Conservation (phyloP, 768 basidiomycete species). For the Hemileccinum impolitum region DNA sequence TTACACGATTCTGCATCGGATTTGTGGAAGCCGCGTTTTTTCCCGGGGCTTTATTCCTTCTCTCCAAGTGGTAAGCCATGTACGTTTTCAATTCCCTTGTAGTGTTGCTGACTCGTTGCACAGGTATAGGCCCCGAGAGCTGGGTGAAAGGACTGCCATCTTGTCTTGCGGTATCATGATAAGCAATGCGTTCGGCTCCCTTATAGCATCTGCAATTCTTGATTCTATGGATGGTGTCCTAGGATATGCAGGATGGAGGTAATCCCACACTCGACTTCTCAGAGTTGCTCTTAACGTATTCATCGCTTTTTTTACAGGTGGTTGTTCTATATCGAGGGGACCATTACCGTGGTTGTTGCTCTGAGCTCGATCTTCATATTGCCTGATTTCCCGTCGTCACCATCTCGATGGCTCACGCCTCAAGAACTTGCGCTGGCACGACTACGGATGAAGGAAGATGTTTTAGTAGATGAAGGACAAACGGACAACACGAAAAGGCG, state of each 20-base stretch:
- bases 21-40: conserved; percentile 72
- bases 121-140: conserved; percentile 69
- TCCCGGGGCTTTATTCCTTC: conserved; percentile 52
- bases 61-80: conserved; percentile 34
- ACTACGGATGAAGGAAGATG: conserved; percentile 64
- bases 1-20: conserved; percentile 75
- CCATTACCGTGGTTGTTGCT: conserved; percentile 49
- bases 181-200: conserved; percentile 77
- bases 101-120: conserved; percentile 44
- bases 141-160: conserved; percentile 65
- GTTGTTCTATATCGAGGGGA: conserved; percentile 70
- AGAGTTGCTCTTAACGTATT: neutral
- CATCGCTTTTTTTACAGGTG: conserved; percentile 42
- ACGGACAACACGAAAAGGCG: conserved; percentile 32
- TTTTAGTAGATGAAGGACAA: conserved; percentile 48
- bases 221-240: conserved; percentile 65
- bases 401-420: conserved; percentile 55
- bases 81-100: neutral
- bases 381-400: conserved; percentile 71
- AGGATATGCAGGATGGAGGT: conserved; percentile 74
- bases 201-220: conserved; percentile 76
- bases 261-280: conserved; percentile 14
- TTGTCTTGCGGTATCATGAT: conserved; percentile 72
- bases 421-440: conserved; percentile 56
- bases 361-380: conserved; percentile 58